phyloP scores from a whole-genome alignment of 805 yeast genomes.

The Teunomyces funiuensis region DNA sequence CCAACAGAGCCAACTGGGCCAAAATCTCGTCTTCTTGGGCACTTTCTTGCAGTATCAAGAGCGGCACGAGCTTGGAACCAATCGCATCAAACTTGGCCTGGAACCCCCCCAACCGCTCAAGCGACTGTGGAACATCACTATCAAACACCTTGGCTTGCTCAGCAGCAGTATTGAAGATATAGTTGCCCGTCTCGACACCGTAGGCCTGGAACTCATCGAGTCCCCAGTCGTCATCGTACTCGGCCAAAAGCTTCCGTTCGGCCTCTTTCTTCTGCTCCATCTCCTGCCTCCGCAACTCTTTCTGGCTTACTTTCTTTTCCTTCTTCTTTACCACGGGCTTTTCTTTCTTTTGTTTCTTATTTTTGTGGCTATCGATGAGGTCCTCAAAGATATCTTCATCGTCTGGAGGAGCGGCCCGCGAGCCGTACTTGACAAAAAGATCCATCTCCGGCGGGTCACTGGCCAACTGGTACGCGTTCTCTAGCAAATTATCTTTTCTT shows the following conservation, averaged over 20 bases:
- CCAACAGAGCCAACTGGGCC: slow-evolving; percentile 16
- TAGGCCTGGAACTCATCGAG: slow-evolving; percentile 34
- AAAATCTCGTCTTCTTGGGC: slow-evolving; percentile 17
- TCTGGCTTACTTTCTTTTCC: slow-evolving; percentile 8
- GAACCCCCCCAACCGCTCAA: slow-evolving; percentile 14
- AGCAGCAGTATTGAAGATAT: slow-evolving; percentile 31
- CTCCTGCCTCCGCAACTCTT: slow-evolving; percentile 18
- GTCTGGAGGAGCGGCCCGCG: slow-evolving; percentile 42
- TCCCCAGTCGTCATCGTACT: slow-evolving; percentile 45
- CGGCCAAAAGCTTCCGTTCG: slow-evolving; percentile 13
- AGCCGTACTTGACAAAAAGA: slow-evolving; percentile 40
- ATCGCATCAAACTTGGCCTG: slow-evolving; percentile 18
- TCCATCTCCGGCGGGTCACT: slow-evolving; percentile 44
- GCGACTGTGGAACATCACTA: slow-evolving; percentile 26
- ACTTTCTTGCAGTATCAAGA: slow-evolving; percentile 15
- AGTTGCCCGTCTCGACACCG: slow-evolving; percentile 28
- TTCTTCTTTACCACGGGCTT: neutral
- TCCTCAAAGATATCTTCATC: slow-evolving; percentile 16
- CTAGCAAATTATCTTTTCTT: slow-evolving; percentile 45
- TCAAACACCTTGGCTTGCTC: slow-evolving; percentile 28
- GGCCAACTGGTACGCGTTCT: slow-evolving; percentile 55
- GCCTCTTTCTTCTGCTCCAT: slow-evolving; percentile 11
- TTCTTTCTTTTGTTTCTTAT: slow-evolving; percentile 9
- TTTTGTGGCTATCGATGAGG: slow-evolving; percentile 14
- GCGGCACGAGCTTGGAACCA: slow-evolving; percentile 15